These are phyloP conservation scores for Aureobasidium namibiae DNA, from an alignment of 2,329 filamentous ascomycete species.

Conservation along the genomic window DNA sequence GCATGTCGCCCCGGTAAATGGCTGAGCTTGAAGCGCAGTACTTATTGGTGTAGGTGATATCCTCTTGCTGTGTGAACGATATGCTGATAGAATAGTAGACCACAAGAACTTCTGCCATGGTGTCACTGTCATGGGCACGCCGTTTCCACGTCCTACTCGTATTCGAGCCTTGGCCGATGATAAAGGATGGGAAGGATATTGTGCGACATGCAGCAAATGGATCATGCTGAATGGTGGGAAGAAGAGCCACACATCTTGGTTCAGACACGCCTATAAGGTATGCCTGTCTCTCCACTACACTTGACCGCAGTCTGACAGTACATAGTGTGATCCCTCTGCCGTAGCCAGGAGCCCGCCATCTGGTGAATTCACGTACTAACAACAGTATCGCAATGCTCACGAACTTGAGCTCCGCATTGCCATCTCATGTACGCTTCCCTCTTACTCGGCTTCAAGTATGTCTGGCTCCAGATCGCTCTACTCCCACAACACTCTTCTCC, in stretches of 20 bases:
- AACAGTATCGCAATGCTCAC: background rate
- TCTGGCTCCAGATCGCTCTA: background rate
- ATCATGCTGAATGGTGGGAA: constrained; percentile 1
- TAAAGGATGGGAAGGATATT: constrained; percentile 7
- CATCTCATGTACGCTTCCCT: background rate
- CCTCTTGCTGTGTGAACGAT: background rate
- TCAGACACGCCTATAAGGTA: constrained; percentile 13
- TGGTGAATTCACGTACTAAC: background rate
- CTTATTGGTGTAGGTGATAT: constrained; percentile 9
- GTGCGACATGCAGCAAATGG: constrained; percentile 3
- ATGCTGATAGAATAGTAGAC: background rate
- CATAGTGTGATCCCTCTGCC: background rate
- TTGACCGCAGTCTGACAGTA: background rate
- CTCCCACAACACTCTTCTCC: background rate
- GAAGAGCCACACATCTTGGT: constrained; percentile 12
- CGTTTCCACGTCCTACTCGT: constrained; percentile 1
- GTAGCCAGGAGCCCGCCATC: background rate
- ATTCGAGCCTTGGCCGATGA: background rate
- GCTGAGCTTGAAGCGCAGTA: constrained; percentile 11
- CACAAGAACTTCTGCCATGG: constrained; percentile 13
- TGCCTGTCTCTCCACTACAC: background rate
- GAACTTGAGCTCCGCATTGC: background rate
- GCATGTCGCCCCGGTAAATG: constrained; percentile 11
- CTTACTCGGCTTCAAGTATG: background rate
- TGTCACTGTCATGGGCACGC: constrained; percentile 8